Evolutionary conservation across 2,329 filamentous ascomycete species (phyloP).

Genomic region (Plenodomus biglobosus): DNA sequence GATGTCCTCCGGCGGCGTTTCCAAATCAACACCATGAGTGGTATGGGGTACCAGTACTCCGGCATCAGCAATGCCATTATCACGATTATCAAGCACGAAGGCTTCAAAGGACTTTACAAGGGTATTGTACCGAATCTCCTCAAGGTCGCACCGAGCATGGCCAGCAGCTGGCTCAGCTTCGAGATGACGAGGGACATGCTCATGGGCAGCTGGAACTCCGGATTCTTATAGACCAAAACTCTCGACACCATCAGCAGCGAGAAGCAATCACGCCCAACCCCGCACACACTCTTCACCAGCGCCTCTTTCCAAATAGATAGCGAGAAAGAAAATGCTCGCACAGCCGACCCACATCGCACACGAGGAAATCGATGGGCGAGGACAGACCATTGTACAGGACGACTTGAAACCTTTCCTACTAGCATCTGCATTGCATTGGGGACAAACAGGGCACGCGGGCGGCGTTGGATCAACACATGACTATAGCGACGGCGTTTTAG

Average conservation of each 20-base stretch:
- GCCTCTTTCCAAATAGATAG: conserved; percentile 4
- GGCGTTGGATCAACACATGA: conserved; percentile 1
- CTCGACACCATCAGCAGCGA: conserved; percentile 1
- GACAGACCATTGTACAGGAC: conserved; percentile 9
- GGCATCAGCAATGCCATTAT: conserved; percentile 79
- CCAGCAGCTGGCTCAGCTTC: conserved; percentile 96
- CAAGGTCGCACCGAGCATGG: conserved; percentile 98
- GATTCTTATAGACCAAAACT: conserved; percentile 29
- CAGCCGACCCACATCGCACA: neutral
- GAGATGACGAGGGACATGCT: conserved; percentile 90
- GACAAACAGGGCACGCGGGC: conserved; percentile 8
- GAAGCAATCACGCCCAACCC: neutral
- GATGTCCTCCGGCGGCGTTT: conserved; percentile 92
- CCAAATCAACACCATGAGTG: conserved; percentile 98
- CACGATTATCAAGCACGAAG: conserved; percentile 82
- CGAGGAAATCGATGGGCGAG: neutral
- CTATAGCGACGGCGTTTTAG: conserved; percentile 18
- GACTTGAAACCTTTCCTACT: conserved; percentile 6
- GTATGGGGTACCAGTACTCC: conserved; percentile 95
- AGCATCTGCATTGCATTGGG: conserved; percentile 20
- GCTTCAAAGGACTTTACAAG: conserved; percentile 85
- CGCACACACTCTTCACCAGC: conserved; percentile 2
- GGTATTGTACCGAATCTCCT: conserved; percentile 92
- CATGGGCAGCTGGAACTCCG: conserved; percentile 49
- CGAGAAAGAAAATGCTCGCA: neutral